phyloP scores from a whole-genome alignment of 768 basidiomycete genomes.

The Royoungia palumana region DNA sequence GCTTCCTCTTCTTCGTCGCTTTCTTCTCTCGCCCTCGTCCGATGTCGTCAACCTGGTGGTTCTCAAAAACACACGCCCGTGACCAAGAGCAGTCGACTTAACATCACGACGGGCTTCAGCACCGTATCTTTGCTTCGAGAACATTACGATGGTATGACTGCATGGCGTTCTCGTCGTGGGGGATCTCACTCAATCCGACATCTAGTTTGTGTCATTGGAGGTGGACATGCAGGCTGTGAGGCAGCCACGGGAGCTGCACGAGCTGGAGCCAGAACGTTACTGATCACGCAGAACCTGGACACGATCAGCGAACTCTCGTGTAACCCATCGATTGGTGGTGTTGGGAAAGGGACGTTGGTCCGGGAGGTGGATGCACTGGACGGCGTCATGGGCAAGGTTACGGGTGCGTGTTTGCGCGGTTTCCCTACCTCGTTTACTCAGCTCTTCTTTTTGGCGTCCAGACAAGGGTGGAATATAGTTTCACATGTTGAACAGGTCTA shows the following conservation, averaged over 20 bases:
- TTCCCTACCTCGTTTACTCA: too few species aligned
- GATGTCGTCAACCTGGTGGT: background rate
- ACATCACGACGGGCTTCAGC: constrained; percentile 1
- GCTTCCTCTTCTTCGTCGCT: background rate
- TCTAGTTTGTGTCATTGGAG: constrained; percentile 81
- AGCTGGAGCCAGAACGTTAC: constrained; percentile 73
- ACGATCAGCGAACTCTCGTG: constrained; percentile 86
- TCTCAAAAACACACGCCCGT: background rate
- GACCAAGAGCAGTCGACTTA: background rate
- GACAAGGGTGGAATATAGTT: constrained; percentile 90
- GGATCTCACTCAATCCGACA: constrained; percentile 36
- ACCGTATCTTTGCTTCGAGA: background rate
- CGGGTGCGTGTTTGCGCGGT: too few species aligned
- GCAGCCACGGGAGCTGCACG: constrained; percentile 85
- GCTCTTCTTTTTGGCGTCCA: constrained; percentile 28
- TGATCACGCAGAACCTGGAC: constrained; percentile 78
- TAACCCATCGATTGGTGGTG: constrained; percentile 89
- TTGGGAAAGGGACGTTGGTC: constrained; percentile 91
- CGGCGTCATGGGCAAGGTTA: constrained; percentile 79
- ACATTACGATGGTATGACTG: constrained; percentile 24
- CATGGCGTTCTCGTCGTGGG: constrained; percentile 17
- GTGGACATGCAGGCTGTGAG: constrained; percentile 91
- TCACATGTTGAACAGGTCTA: constrained; percentile 79
- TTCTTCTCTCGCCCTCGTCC: background rate
- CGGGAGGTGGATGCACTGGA: constrained; percentile 89